Base-by-base conservation (phyloP, 78 protist genomes). In the Dictyostelium citrinum region DNA sequence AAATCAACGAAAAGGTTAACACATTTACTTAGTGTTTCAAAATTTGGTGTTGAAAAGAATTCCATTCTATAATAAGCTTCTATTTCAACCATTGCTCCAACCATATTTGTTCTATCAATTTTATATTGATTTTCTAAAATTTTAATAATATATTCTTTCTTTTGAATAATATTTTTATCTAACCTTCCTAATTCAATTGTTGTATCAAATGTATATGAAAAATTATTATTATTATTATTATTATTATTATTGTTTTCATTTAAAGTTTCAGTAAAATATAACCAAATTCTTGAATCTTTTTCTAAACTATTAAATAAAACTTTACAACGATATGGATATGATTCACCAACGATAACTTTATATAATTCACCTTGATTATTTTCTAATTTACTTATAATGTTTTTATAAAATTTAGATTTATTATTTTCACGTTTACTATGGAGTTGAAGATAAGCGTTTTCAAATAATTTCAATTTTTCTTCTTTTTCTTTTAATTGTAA, bases 321-420 rank as follows among this genome's bases (percentile, higher is more conserved):
- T n/a, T 68, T 67, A 46, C 29, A 11, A 16, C 43, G 61, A 55
- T 68, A 68, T 43, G 76, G 90, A 8, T 45, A 45, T 0, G 81
- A 83, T 12, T 83, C 90, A 31, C 90, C 80, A 31, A 83, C 17
- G 12, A 83, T 49, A 9, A 83, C 67, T 7, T 70, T 12, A 41
- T 29, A 12, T 31, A 46, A 45, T 1, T 68, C 29, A 24, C 9
- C 3, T 8, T 22, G 7, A 45, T 46, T 49, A 24, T 24, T 20
- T 20, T 24, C 12, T n/a, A 78, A 78, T 31, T 49, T 16, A 31
- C 6, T 3, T 1, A 64, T 64, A 2, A 64, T 27, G 24, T 11
- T 24, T 27, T 12, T 64, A 75, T 39, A 17, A 39, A 39, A n/a
- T 39, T 33, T 24, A 0, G 45, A 33, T 20, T 75, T 75, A 8